Percentiles rank a stretch among this genome's conserved stretches.
phyloP scores from a whole-genome alignment of 495 filamentous ascomycete genomes.

The Aspergillus kassunensis region DNA sequence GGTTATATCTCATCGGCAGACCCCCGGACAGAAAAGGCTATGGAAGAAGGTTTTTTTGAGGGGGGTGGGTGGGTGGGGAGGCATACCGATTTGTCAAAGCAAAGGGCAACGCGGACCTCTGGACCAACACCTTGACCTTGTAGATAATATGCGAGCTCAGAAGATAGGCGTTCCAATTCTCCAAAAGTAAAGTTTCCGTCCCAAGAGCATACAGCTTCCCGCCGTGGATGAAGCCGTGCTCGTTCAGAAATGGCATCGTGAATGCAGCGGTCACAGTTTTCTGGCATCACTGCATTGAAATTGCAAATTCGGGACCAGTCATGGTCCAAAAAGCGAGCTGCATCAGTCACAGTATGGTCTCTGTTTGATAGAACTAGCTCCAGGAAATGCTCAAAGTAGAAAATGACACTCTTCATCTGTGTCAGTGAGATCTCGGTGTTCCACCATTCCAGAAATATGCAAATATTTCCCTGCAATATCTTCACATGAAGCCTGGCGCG shows the following conservation, averaged over 20 bases:
- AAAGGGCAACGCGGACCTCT: conserved; percentile 48
- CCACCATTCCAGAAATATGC: conserved; percentile 46
- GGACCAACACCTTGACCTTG: conserved; percentile 45
- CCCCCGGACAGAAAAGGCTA: no score
- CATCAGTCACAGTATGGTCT: conserved; percentile 26
- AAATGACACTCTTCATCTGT: conserved; percentile 41
- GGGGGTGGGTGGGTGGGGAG: no score
- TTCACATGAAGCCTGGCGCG: conserved; percentile 46
- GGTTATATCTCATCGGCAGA: no score
- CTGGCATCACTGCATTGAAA: conserved; percentile 31
- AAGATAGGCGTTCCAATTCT: conserved; percentile 47
- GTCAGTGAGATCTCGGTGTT: conserved; percentile 41
- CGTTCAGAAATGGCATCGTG: conserved; percentile 50
- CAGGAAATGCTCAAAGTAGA: conserved; percentile 36
- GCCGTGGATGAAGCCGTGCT: conserved; percentile 32
- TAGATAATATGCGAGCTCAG: conserved; percentile 44
- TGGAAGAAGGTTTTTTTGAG: no score
- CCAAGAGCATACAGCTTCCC: conserved; percentile 51
- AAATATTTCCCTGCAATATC: conserved; percentile 35
- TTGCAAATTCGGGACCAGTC: conserved; percentile 41
- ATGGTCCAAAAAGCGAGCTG: conserved; percentile 35
- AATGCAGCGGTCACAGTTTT: conserved; percentile 43
- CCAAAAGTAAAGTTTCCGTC: conserved; percentile 57
- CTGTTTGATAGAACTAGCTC: conserved; percentile 24
- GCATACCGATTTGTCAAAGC: conserved; percentile 56